Percentiles rank a stretch among this genome's conserved stretches.
Conservation (phyloP, 805 yeast genomes). For the Metschnikowia peoriensis region DNA sequence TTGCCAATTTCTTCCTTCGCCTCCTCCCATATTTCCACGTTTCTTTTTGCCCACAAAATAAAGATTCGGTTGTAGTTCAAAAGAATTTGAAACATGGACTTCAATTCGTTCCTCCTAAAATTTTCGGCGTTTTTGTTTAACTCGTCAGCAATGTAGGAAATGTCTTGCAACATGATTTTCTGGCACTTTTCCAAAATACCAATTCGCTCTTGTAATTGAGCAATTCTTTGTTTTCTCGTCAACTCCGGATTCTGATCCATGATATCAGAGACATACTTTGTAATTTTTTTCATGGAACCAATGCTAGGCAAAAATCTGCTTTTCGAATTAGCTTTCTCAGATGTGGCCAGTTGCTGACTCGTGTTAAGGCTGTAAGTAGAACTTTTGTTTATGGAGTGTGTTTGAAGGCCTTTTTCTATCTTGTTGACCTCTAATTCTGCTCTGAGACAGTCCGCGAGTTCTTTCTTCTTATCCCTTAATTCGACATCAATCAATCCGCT, state of each 20-base stretch:
- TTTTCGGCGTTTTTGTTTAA: slow-evolving; percentile 46
- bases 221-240: slow-evolving; percentile 54
- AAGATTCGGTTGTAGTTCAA: slow-evolving; percentile 54
- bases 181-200: slow-evolving; percentile 52
- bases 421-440: slow-evolving; percentile 31
- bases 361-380: slow-evolving; percentile 16
- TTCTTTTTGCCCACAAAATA: slow-evolving; percentile 65
- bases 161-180: slow-evolving; percentile 39
- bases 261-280: slow-evolving; percentile 53
- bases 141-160: slow-evolving; percentile 41
- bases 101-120: slow-evolving; percentile 50
- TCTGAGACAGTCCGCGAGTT: slow-evolving; percentile 27
- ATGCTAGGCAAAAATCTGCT: slow-evolving; percentile 46
- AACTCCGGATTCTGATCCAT: slow-evolving; percentile 67
- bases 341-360: slow-evolving; percentile 5
- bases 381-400: slow-evolving; percentile 23
- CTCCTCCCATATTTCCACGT: slow-evolving; percentile 66
- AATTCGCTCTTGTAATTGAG: slow-evolving; percentile 50
- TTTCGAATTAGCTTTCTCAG: slow-evolving; percentile 13
- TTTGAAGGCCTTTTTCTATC: slow-evolving; percentile 25
- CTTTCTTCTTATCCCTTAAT: slow-evolving; percentile 29
- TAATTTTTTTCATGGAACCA: slow-evolving; percentile 44
- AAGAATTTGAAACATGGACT: slow-evolving; percentile 51
- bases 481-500: slow-evolving; percentile 32
- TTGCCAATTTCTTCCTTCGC: slow-evolving; percentile 42